Conservation (phyloP, 345 rosid species). For the Pistacia integerrima region DNA sequence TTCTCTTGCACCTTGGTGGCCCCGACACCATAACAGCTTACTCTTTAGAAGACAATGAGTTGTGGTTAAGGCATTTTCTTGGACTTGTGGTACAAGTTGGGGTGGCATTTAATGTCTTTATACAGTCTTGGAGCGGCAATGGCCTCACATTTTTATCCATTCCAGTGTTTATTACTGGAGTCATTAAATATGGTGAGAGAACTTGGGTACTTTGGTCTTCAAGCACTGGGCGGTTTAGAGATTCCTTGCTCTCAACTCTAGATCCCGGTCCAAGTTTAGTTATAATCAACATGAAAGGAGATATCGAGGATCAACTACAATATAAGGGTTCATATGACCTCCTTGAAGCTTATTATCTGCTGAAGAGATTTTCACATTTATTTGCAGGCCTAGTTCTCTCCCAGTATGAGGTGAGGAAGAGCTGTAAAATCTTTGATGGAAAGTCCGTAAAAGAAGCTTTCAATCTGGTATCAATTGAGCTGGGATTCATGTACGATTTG, state of each 20-base stretch:
- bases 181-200: conserved; percentile 46
- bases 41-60: conserved; percentile 39
- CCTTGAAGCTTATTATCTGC: conserved; percentile 29
- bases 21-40: neutral
- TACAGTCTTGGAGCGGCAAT: conserved; percentile 4
- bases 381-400: conserved; percentile 32
- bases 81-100: conserved; percentile 21
- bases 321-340: neutral
- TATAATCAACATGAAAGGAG: neutral
- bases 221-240: conserved; percentile 31
- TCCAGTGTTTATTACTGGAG: conserved; percentile 19
- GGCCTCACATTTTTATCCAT: conserved; percentile 16
- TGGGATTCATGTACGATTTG: neutral
- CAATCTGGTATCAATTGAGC: conserved; percentile 14
- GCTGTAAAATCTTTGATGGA: conserved; percentile 8
- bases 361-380: conserved; percentile 25
- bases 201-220: conserved; percentile 34
- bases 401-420: conserved; percentile 16
- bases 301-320: neutral
- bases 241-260: neutral
- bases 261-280: neutral
- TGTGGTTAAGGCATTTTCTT: conserved; percentile 43
- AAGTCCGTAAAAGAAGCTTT: conserved; percentile 19
- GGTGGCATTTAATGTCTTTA: conserved; percentile 22
- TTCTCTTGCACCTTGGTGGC: no score